Conservation (phyloP, 192 early-diverging fungal species). For the Borealophlyctis nickersoniae region DNA sequence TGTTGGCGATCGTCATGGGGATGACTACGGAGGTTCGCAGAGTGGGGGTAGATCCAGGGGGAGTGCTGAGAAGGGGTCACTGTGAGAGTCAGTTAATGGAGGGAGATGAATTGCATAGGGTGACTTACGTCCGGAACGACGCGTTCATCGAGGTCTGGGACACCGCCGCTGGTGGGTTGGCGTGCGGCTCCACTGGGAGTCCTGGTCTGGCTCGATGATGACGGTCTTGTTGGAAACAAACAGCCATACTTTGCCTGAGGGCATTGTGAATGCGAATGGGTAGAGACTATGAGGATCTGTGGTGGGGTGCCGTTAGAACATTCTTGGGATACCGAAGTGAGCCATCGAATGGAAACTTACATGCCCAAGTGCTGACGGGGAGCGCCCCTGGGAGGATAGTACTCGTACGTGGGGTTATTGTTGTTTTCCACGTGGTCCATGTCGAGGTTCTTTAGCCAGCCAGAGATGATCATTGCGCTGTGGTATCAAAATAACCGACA, state of each 20-base stretch:
- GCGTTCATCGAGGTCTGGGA: too few relatives aligned
- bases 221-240: slow-evolving; percentile 17
- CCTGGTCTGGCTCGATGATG: slow-evolving; percentile 8
- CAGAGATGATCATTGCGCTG: slow-evolving; percentile 26
- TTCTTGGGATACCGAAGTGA: too few relatives aligned
- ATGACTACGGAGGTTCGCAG: slow-evolving; percentile 5
- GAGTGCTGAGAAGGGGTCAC: slow-evolving; percentile 7
- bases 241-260: slow-evolving; percentile 17
- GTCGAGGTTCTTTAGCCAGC: slow-evolving; percentile 19
- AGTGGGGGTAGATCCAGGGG: slow-evolving; percentile 31
- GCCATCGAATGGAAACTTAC: slow-evolving; percentile 22
- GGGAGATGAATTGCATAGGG: too few relatives aligned
- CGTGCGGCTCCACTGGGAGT: too few relatives aligned
- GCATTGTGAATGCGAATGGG: slow-evolving; percentile 23
- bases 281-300: slow-evolving; percentile 20
- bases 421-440: neutral
- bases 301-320: too few relatives aligned
- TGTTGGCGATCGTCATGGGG: slow-evolving; percentile 12
- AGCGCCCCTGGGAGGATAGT: slow-evolving; percentile 22
- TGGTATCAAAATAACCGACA: too few relatives aligned
- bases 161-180: too few relatives aligned
- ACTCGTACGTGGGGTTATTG: slow-evolving; percentile 38
- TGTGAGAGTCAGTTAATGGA: too few relatives aligned
- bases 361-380: slow-evolving; percentile 13
- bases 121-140: too few relatives aligned